A percentile compares a stretch with the other conserved stretches of the same genome.
Conservation (phyloP, 352 stramenopile species). For the Globisporangium rhizosaccharum region DNA sequence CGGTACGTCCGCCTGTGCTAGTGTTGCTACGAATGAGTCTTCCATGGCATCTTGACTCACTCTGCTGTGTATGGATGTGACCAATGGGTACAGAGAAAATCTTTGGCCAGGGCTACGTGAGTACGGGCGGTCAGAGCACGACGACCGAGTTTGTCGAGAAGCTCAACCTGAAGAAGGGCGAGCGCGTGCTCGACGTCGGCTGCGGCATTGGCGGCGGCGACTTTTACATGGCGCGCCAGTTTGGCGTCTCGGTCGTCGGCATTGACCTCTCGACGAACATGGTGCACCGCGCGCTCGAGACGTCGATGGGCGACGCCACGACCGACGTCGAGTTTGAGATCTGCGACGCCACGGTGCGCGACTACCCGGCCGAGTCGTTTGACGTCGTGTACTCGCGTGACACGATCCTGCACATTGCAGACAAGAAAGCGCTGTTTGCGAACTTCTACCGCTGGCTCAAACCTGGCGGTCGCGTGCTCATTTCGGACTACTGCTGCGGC, state of each 20-base stretch:
- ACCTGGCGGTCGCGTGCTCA: constrained; percentile 34
- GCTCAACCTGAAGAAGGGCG: constrained; percentile 48
- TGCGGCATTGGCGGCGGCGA: constrained; percentile 89
- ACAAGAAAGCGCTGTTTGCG: constrained; percentile 34
- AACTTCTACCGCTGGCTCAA: constrained; percentile 43
- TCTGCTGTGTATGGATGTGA: not conserved
- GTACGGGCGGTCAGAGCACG: constrained; percentile 53
- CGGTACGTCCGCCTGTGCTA: constrained; percentile 7
- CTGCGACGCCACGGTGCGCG: constrained; percentile 52
- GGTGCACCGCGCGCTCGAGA: constrained; percentile 65
- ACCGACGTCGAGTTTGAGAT: constrained; percentile 69
- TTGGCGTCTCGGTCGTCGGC: constrained; percentile 70
- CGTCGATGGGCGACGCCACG: constrained; percentile 38
- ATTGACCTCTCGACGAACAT: constrained; percentile 78
- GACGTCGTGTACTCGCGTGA: constrained; percentile 51
- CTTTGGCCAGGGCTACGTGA: constrained; percentile 70
- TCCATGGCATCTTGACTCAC: not conserved
- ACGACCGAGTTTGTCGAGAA: constrained; percentile 70
- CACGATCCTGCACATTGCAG: constrained; percentile 39
- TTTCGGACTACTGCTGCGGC: constrained; percentile 59
- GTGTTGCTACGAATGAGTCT: not conserved
- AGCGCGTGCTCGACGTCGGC: constrained; percentile 85
- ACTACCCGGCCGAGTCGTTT: constrained; percentile 57
- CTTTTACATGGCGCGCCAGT: constrained; percentile 88
- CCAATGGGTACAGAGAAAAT: constrained; percentile 42